Percentiles rank a stretch among this genome's conserved stretches.
These are phyloP conservation scores for Corrigiola litoralis DNA, from an alignment of 179 eudicot species.

Conservation along the genomic window DNA sequence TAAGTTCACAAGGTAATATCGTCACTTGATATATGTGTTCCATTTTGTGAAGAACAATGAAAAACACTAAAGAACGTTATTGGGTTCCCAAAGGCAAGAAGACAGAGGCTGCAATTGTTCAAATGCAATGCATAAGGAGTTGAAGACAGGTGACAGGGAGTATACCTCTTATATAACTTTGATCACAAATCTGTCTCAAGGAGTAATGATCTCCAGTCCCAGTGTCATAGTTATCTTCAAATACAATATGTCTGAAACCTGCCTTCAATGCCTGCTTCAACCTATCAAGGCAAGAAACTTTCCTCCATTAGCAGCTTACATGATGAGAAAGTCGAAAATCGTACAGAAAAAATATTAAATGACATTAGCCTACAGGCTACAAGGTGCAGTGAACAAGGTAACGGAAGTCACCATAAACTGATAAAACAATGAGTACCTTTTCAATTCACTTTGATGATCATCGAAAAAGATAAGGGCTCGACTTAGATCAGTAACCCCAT, in stretches of 20 bases:
- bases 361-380: too few species aligned
- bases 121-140: background rate
- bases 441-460: slow-evolving; percentile 95
- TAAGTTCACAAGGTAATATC: background rate
- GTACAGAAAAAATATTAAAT: background rate
- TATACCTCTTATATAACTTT: slow-evolving; percentile 82
- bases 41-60: background rate
- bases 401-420: background rate
- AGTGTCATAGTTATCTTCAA: slow-evolving; percentile 98
- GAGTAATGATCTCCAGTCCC: slow-evolving; percentile 99
- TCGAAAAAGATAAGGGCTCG: slow-evolving; percentile 88
- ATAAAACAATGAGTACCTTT: slow-evolving; percentile 48
- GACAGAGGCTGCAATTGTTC: background rate
- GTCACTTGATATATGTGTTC: background rate
- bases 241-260: slow-evolving; percentile 87
- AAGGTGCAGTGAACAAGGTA: background rate
- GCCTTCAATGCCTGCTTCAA: slow-evolving; percentile 93
- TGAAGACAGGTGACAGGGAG: background rate
- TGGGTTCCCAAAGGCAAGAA: background rate
- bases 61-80: background rate
- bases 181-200: slow-evolving; percentile 96
- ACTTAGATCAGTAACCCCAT: slow-evolving; percentile 63
- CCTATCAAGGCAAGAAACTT: slow-evolving; percentile 34
- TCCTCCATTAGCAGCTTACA: slow-evolving; percentile 11
- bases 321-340: background rate